Conservation (phyloP, 768 basidiomycete species). For the Termitomyces sp. region DNA sequence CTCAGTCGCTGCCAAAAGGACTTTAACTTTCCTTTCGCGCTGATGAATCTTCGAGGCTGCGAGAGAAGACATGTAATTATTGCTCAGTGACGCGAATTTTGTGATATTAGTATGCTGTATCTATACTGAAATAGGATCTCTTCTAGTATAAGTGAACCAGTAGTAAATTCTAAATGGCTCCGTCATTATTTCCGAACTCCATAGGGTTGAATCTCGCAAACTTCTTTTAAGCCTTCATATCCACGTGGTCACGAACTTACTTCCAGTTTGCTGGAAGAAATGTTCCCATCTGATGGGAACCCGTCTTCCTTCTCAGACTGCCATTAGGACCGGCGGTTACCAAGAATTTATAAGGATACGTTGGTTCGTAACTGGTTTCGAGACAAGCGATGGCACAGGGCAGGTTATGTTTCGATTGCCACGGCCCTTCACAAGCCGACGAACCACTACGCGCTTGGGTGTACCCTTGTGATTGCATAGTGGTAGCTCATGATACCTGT, state of each 20-base stretch:
- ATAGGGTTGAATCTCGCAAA: background rate
- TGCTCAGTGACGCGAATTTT: background rate
- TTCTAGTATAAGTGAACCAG: background rate
- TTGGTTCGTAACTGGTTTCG: too few relatives aligned
- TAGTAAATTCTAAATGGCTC: background rate
- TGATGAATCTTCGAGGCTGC: background rate
- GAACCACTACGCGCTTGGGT: conserved; percentile 57
- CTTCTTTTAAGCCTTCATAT: background rate
- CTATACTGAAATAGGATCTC: background rate
- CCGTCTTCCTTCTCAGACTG: background rate
- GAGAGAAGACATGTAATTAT: background rate
- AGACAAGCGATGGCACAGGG: conserved; percentile 28
- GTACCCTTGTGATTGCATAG: conserved; percentile 75
- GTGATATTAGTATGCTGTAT: background rate
- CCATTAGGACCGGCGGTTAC: background rate
- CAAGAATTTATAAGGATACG: background rate
- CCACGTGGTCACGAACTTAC: background rate
- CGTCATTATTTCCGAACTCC: background rate
- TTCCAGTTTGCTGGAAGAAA: background rate
- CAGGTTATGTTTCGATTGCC: conserved; percentile 76
- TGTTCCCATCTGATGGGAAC: background rate
- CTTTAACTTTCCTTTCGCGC: background rate
- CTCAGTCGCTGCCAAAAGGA: background rate
- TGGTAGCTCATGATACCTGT: conserved; percentile 76
- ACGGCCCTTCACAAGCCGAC: too few relatives aligned